These are phyloP conservation scores for Aspergillus terreus DNA, from an alignment of 2,329 filamentous ascomycete genomes.

Conservation along the genomic window DNA sequence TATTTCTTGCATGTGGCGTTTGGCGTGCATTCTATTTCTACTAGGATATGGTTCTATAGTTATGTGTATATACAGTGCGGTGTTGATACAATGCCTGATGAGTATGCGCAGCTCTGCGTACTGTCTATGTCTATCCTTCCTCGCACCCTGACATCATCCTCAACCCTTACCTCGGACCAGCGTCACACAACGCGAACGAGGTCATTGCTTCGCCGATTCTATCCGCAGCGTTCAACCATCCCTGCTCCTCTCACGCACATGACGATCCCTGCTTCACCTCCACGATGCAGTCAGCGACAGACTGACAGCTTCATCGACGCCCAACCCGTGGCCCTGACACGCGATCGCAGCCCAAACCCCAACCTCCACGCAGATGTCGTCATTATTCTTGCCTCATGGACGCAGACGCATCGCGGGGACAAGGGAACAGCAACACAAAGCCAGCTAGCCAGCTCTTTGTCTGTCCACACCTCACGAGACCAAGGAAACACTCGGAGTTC, in stretches of 20 bases:
- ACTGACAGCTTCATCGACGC: background rate
- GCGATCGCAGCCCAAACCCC: background rate
- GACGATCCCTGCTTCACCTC: background rate
- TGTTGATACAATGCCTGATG: too few species aligned
- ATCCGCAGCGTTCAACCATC: background rate
- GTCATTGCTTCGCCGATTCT: background rate
- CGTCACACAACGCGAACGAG: background rate
- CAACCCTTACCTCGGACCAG: background rate
- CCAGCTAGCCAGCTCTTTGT: too few species aligned
- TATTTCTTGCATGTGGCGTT: background rate
- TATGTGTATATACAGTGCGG: background rate
- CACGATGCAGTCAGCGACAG: background rate
- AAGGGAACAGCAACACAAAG: too few species aligned
- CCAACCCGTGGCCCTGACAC: background rate
- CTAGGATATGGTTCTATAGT: background rate
- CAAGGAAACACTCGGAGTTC: background rate
- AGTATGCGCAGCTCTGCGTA: too few species aligned
- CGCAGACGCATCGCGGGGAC: too few species aligned
- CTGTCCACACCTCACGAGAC: too few species aligned
- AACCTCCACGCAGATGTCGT: background rate
- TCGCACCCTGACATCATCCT: background rate
- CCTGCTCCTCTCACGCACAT: background rate
- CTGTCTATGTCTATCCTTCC: too few species aligned
- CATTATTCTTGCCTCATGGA: background rate
- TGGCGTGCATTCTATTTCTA: too few species aligned